phyloP scores from a whole-genome alignment of 2,329 filamentous ascomycete genomes.

The Orbilia quercus region DNA sequence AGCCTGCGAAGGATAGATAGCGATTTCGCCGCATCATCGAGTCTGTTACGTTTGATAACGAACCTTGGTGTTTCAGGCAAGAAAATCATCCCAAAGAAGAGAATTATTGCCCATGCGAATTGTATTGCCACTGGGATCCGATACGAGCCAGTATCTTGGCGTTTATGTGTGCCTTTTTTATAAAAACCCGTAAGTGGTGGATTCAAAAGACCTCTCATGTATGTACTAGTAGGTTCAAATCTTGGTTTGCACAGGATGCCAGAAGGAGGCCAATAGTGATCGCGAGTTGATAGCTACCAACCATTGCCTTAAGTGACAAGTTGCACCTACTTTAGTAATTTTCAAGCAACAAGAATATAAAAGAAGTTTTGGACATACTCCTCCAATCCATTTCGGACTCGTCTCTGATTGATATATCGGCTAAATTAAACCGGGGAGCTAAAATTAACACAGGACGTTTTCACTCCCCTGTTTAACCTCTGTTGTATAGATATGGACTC shows the following conservation, averaged over 20 bases:
- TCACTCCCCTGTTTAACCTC: no score
- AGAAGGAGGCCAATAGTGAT: no score
- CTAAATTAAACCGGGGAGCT: conserved; percentile 8
- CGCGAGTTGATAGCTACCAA: no score
- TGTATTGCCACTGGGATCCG: conserved; percentile 81
- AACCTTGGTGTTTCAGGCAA: conserved; percentile 82
- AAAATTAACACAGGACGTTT: no score
- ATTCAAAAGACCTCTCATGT: no score
- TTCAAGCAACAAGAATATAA: no score
- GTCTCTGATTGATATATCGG: conserved; percentile 81
- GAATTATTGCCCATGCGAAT: conserved; percentile 76
- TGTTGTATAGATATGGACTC: no score
- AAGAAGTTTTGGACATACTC: no score
- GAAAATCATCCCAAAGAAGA: conserved; percentile 75
- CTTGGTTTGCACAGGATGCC: no score
- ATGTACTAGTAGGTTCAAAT: no score
- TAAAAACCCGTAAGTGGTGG: neutral
- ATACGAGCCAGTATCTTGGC: conserved; percentile 73
- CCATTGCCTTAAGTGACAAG: no score
- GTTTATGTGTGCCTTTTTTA: conserved; percentile 67
- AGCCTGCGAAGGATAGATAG: conserved; percentile 73
- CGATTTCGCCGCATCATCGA: conserved; percentile 73
- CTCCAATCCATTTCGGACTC: conserved; percentile 83
- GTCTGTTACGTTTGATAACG: conserved; percentile 72
- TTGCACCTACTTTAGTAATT: no score